Conservation (phyloP, 768 basidiomycete genomes). For the Mycena olivaceomarginata region DNA sequence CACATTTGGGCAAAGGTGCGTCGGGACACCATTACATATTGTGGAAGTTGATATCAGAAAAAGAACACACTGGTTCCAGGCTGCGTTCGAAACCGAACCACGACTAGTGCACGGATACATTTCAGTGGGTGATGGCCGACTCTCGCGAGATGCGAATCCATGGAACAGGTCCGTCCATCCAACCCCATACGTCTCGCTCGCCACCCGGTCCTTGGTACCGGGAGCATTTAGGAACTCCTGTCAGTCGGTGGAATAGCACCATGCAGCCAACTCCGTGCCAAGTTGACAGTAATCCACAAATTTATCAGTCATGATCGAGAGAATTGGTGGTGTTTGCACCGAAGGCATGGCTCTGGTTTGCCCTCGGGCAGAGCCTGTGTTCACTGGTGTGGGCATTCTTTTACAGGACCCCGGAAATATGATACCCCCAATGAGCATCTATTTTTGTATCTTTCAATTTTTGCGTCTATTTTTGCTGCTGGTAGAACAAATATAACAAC, state of each 20-base stretch:
- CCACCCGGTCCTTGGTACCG: neutral
- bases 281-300: neutral
- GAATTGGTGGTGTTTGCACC: neutral
- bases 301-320: neutral
- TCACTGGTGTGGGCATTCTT: neutral
- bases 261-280: constrained; percentile 10
- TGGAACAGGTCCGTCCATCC: too few species aligned
- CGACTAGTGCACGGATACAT: neutral
- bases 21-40: neutral
- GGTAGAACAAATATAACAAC: neutral
- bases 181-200: too few species aligned
- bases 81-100: constrained; percentile 2
- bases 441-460: too few species aligned
- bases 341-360: neutral
- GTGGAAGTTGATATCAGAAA: neutral
- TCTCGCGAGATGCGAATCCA: neutral
- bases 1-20: neutral
- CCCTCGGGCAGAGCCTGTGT: too few species aligned
- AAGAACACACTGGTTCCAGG: constrained; percentile 6
- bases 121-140: constrained; percentile 5
- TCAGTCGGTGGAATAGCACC: constrained; percentile 6
- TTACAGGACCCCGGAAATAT: neutral
- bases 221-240: neutral
- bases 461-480: neutral
- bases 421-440: too few species aligned